Percentiles rank a stretch among this genome's conserved stretches.
These are phyloP conservation scores for Scolecobasidium constrictum DNA, from an alignment of 2,329 filamentous ascomycete species.

Conservation along the genomic window DNA sequence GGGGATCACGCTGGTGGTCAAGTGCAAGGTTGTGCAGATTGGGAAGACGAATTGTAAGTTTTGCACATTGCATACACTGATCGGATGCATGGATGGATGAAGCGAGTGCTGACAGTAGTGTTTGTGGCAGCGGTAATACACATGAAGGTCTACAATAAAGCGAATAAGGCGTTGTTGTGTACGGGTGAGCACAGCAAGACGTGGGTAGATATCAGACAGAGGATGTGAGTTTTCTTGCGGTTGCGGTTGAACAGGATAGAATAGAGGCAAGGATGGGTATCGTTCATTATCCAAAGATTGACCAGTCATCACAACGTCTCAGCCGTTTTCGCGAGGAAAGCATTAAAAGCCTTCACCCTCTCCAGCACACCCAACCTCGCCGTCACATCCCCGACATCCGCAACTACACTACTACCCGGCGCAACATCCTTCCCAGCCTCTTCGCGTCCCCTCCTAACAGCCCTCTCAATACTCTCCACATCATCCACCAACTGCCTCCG, in stretches of 20 bases:
- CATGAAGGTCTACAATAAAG: conserved; percentile 1
- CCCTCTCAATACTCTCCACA: conserved; percentile 16
- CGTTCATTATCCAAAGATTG: conserved; percentile 1
- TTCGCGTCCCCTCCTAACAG: conserved; percentile 18
- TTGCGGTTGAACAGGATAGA: no score
- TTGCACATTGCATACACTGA: no score
- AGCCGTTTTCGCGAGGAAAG: conserved; percentile 22
- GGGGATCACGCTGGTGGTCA: background rate
- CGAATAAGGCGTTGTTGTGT: background rate
- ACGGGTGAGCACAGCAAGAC: background rate
- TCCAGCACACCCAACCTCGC: conserved; percentile 20
- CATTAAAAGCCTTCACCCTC: conserved; percentile 22
- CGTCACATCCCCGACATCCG: conserved; percentile 20
- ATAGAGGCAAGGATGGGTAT: no score
- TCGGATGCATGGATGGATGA: no score
- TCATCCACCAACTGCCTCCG: conserved; percentile 1
- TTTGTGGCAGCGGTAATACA: no score
- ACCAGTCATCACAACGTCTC: conserved; percentile 22
- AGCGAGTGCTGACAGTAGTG: no score
- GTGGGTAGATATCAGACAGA: background rate
- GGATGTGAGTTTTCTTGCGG: background rate
- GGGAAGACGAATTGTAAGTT: background rate
- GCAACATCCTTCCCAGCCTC: conserved; percentile 15
- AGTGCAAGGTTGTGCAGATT: conserved; percentile 1
- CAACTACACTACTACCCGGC: conserved; percentile 20